A percentile compares a stretch with the other conserved stretches of the same genome.
Evolutionary conservation across 371 early-diverging fungal genomes (phyloP).

Genomic region (Mortierella sp.): DNA sequence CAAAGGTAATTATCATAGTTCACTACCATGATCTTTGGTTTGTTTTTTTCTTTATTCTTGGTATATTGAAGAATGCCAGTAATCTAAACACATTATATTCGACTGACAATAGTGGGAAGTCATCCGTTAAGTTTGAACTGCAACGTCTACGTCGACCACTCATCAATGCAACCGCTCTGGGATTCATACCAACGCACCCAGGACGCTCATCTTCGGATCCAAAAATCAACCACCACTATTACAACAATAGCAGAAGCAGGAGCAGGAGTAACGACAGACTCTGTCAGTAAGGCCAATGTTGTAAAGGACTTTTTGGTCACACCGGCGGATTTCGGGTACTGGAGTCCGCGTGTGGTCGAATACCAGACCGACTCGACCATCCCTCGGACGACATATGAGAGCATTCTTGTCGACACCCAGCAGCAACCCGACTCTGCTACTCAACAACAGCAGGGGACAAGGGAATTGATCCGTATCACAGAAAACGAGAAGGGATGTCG

Average conservation of each 20-base stretch:
- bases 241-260: background rate
- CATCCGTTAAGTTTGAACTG: conserved; percentile 39
- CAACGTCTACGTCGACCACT: conserved; percentile 41
- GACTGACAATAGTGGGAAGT: conserved; percentile 22
- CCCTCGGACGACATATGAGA: conserved; percentile 8
- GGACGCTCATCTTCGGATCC: conserved; percentile 40
- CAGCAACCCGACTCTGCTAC: conserved; percentile 3
- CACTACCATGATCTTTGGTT: background rate
- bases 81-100: background rate
- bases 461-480: conserved; percentile 42
- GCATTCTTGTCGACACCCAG: background rate
- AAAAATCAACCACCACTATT: conserved; percentile 3
- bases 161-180: conserved; percentile 49
- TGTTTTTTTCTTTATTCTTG: background rate
- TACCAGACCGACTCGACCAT: conserved; percentile 8
- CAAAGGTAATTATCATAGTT: conserved; percentile 23
- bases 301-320: conserved; percentile 21
- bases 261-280: background rate
- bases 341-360: conserved; percentile 41
- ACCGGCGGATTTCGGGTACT: conserved; percentile 47
- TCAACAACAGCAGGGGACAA: background rate
- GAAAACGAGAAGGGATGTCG: conserved; percentile 60
- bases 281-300: background rate
- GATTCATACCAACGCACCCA: conserved; percentile 45
- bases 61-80: background rate